A percentile compares a stretch with the other conserved stretches of the same genome.
Evolutionary conservation across 306 rosid species (phyloP).

Genomic region (Begonia masoniana): DNA sequence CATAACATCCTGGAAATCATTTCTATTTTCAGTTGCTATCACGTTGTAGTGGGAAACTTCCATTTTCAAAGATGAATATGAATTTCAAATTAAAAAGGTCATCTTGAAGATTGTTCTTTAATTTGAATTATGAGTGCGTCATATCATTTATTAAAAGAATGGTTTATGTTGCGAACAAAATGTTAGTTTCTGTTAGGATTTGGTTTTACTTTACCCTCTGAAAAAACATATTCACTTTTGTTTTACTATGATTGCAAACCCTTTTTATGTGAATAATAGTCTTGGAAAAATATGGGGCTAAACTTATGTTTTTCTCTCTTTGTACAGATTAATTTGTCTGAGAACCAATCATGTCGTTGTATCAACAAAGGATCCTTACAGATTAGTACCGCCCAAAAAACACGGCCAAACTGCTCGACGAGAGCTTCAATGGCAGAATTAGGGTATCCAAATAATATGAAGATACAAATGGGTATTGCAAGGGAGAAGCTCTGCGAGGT

Average conservation of each 20-base stretch:
- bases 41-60: no score
- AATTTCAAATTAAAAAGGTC: no score
- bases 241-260: no score
- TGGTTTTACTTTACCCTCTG: background rate
- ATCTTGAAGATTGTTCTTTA: no score
- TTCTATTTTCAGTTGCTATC: no score
- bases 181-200: background rate
- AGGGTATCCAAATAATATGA: conserved; percentile 12
- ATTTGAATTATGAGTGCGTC: no score
- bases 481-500: conserved; percentile 26
- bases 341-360: conserved; percentile 6
- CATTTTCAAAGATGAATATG: no score
- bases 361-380: background rate
- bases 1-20: no score
- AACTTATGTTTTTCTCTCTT: background rate
- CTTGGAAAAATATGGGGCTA: background rate
- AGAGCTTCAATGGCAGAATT: conserved; percentile 18
- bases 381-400: background rate
- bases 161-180: no score
- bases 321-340: conserved; percentile 18
- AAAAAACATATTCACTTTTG: background rate
- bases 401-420: conserved; percentile 3
- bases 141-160: no score
- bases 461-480: conserved; percentile 2
- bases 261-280: no score